phyloP scores from a whole-genome alignment of 2,329 filamentous ascomycete genomes.

The Podosphaera aphanis region DNA sequence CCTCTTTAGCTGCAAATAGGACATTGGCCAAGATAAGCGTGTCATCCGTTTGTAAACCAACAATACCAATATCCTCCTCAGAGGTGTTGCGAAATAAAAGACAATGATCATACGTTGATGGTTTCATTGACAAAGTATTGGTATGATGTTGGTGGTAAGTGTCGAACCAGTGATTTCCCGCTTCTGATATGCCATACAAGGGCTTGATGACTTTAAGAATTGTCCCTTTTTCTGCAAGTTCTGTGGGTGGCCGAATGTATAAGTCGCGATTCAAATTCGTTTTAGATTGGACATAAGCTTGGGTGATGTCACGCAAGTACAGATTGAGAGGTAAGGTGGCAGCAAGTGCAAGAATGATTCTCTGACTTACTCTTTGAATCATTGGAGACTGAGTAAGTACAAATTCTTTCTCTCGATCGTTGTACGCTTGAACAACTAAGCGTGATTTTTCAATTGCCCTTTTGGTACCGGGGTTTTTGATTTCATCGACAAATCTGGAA shows the following conservation, averaged over 20 bases:
- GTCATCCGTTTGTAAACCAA: background rate
- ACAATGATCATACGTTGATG: background rate
- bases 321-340: background rate
- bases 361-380: background rate
- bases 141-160: background rate
- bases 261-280: background rate
- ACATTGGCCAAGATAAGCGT: background rate
- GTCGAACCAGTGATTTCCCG: background rate
- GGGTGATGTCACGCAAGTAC: background rate
- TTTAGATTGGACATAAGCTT: background rate
- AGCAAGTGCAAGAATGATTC: background rate
- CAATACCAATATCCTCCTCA: background rate
- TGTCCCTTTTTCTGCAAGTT: background rate
- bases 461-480: slow-evolving; percentile 2
- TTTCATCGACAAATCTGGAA: slow-evolving; percentile 4
- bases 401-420: background rate
- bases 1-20: background rate
- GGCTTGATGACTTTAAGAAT: background rate
- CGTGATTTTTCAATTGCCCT: background rate
- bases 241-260: background rate
- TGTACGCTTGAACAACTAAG: slow-evolving; percentile 3
- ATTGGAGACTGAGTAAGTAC: background rate
- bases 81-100: background rate
- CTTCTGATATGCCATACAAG: background rate
- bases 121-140: background rate